A percentile compares a stretch with the other conserved stretches of the same genome.
Evolutionary conservation across 805 yeast genomes (phyloP).

Genomic region (Myxozyma sirexii): DNA sequence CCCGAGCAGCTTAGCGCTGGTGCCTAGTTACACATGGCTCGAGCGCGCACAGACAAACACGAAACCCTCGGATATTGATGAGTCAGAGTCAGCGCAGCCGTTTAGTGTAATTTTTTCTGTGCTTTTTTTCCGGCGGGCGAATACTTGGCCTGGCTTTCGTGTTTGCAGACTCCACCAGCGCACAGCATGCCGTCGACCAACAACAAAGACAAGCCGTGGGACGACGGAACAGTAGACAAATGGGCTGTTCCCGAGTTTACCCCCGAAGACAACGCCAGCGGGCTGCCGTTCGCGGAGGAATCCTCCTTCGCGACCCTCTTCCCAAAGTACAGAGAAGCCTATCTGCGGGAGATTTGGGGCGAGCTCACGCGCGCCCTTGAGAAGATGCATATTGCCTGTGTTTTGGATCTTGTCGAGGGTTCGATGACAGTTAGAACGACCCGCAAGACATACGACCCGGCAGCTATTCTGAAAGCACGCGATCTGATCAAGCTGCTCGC

Average conservation of each 20-base stretch:
- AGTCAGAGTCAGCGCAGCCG: constrained; percentile 2
- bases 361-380: constrained; percentile 84
- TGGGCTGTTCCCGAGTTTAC: constrained; percentile 89
- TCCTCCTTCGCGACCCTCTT: constrained; percentile 91
- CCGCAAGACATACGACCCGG: constrained; percentile 93
- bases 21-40: not conserved
- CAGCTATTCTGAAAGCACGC: constrained; percentile 88
- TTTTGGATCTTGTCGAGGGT: constrained; percentile 89
- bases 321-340: constrained; percentile 94
- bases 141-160: not conserved
- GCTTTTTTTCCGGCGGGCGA: not conserved
- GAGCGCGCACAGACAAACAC: not conserved
- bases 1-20: not conserved
- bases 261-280: constrained; percentile 85
- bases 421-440: constrained; percentile 97
- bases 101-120: not conserved
- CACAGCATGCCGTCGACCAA: constrained; percentile 82
- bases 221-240: constrained; percentile 41
- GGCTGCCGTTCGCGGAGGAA: constrained; percentile 91
- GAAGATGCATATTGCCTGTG: constrained; percentile 70
- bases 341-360: constrained; percentile 86
- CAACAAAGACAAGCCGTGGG: constrained; percentile 82
- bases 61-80: not conserved
- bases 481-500: constrained; percentile 92
- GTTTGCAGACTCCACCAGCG: not conserved